Base-by-base conservation (phyloP, 2,329 filamentous ascomycete species). In the Stemphylium lycopersici region DNA sequence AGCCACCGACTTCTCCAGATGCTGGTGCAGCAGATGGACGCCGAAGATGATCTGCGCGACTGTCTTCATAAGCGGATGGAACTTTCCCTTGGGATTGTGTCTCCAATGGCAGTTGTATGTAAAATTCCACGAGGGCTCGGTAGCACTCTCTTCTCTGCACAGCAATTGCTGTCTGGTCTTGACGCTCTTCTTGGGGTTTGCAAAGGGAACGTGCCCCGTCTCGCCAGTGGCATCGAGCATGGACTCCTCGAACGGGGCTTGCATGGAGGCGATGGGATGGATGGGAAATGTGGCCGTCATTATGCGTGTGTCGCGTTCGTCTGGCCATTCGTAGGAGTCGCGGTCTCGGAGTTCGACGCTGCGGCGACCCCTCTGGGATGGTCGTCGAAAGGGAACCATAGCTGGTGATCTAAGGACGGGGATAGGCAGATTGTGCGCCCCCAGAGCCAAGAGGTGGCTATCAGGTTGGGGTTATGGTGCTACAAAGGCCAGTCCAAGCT, bases 21-120 rank as follows among this genome's bases (percentile, higher is more conserved):
- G 87, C 67, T 93, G 88, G 50, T 96, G 85, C 52, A 98, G 78
- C 39, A 98, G 81, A 73, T 97, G 93, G 33, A 98, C 88, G 16
- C 95, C 93, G 74, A 98, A 98, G 1, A 91, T 89, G 64, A 98
- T 93, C 76, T 98, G 93, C 13, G 93, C 88, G 70, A 96, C 85
- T 43, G 97, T 84, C 78, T 97, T 97, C 80, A 89, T 88, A 55
- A 98, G 80, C 59, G 96, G 91, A 71, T 98, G 95, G 69, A 91
- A 89, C 67, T 86, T 84, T 71, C 95, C 90, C 38, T 86, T 87
- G 0, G 87, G 83, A 48, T 87, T 86, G 72, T 90, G 87, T 53
- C 88, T 86, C 91, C 93, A 96, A 70, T 85, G 78, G 43, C 87
- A 84, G 47, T 86, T 87, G 71, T 90, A 89, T 11, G 91, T 84